Evolutionary conservation across 768 basidiomycete species (phyloP), one percentile per base, ranked within the genome.

Genomic region (Leucosporidium scottii): DNA sequence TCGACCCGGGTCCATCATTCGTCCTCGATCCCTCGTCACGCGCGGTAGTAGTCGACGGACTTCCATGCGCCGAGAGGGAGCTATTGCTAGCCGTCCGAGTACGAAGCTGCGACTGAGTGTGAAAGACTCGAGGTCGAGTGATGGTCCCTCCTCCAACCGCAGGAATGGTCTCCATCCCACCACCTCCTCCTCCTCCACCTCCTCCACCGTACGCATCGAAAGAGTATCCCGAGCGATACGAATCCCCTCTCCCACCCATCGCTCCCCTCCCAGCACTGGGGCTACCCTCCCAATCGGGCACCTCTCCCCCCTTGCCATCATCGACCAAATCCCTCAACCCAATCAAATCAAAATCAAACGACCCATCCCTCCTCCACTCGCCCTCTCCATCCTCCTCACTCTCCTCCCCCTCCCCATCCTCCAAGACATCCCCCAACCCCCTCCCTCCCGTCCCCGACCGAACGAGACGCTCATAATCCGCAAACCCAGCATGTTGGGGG

Each of bases 131-230:
- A 1, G 93, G 93, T 20, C 91, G 85, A 15, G 87, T 88, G 72
- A 96, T 84, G 0, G 84, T 86, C 0, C 93, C 93, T 20, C 92
- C 92, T 23, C 93, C 93, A 6, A 96, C 88, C 4, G 93, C 93
- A 18, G 93, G 91, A 47, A 93, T 85, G 1, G 88, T 87, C 76
- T 94, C 91, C 78, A 88, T 93, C 18, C 70, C 69, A 17, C 51
- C 61, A 23, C 13, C 31, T 68, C 50, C 34, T 54, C 69, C 44
- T 66, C 65, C 28, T 73, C 70, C 28, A 36, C 50, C 48, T 36
- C 62, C 67, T 15, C 69, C 61, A 10, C 21, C 50, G 21, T 53
- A 30, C 20, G 27, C 39, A 28, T 64, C 62, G 27, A 30, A 25
- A 65, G 55, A 69, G 67, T 55, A 71, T 67, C 58, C 61, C 61